Percentiles rank a stretch among this genome's conserved stretches.
These are phyloP conservation scores for Zygoascus ofunaensis DNA, from an alignment of 805 yeast species.

Conservation along the genomic window DNA sequence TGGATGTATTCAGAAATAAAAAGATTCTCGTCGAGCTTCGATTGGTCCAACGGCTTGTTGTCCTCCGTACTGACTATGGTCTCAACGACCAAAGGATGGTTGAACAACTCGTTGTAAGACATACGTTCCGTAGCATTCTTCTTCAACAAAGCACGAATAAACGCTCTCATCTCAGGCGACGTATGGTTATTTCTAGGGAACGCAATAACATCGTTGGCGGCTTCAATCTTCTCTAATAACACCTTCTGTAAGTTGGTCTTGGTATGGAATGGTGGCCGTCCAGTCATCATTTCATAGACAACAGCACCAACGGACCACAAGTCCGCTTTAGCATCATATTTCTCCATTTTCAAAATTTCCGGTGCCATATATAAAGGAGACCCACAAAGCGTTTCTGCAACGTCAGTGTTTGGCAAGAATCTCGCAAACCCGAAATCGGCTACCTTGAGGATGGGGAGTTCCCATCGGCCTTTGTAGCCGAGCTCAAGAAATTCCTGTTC, in stretches of 20 bases:
- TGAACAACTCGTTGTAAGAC: constrained; percentile 81
- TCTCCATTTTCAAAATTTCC: constrained; percentile 86
- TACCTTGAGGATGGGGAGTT: constrained; percentile 79
- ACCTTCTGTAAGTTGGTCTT: constrained; percentile 90
- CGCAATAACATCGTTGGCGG: constrained; percentile 62
- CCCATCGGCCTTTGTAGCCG: constrained; percentile 72
- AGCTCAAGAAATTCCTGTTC: constrained; percentile 45
- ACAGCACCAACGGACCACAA: constrained; percentile 98
- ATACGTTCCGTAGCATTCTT: constrained; percentile 82
- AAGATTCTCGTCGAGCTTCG: constrained; percentile 63
- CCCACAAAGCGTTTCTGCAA: constrained; percentile 97
- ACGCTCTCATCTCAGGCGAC: constrained; percentile 53
- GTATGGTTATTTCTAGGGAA: constrained; percentile 63
- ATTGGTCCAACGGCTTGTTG: constrained; percentile 49
- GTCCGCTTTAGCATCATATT: constrained; percentile 95
- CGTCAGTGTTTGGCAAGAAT: constrained; percentile 80
- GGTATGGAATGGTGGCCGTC: constrained; percentile 95
- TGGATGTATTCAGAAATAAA: constrained; percentile 74
- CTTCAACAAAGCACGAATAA: constrained; percentile 68
- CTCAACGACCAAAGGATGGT: constrained; percentile 51
- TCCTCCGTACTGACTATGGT: constrained; percentile 30
- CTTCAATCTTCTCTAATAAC: constrained; percentile 75
- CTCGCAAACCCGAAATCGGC: constrained; percentile 99
- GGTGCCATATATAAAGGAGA: constrained; percentile 99
- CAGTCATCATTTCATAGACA: constrained; percentile 87